phyloP scores from a whole-genome alignment of 1,284 basidiomycete genomes.

The Testicularia cyperi region DNA sequence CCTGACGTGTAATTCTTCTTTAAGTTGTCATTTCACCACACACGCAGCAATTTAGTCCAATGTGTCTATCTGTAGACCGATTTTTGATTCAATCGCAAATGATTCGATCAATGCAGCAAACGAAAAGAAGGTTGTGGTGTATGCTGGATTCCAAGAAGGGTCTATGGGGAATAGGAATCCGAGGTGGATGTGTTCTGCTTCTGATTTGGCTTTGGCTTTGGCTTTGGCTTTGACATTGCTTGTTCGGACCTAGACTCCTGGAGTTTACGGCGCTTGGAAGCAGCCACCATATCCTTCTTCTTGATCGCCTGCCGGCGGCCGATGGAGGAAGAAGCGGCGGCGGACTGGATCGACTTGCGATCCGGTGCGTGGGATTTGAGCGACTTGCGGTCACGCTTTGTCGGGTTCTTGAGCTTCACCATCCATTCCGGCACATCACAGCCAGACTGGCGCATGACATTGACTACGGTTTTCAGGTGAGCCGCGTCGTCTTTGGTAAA shows the following conservation, averaged over 20 bases:
- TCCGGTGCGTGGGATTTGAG: conserved; percentile 76
- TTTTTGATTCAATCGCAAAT: no score
- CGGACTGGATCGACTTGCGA: conserved; percentile 62
- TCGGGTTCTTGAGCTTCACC: conserved; percentile 70
- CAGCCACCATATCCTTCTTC: conserved; percentile 49
- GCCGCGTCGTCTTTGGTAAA: conserved; percentile 92
- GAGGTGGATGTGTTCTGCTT: no score
- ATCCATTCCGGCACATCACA: conserved; percentile 62
- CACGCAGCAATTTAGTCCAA: no score
- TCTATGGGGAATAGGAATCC: no score
- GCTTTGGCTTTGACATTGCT: no score
- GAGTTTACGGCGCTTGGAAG: conserved; percentile 44
- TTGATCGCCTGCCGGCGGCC: conserved; percentile 42
- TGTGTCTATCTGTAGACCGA: no score
- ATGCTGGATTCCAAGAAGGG: no score
- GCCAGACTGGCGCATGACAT: conserved; percentile 84
- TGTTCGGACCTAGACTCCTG: no score
- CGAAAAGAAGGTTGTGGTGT: no score
- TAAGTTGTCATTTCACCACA: background rate
- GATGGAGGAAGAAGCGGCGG: conserved; percentile 43
- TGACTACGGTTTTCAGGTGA: conserved; percentile 91
- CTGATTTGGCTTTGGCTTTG: no score
- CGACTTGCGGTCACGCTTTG: conserved; percentile 78
- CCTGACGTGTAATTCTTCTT: conserved; percentile 1
- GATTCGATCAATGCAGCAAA: no score